Evolutionary conservation across 257 asterid species (phyloP).

Genomic region (Fraxinus anomala): DNA sequence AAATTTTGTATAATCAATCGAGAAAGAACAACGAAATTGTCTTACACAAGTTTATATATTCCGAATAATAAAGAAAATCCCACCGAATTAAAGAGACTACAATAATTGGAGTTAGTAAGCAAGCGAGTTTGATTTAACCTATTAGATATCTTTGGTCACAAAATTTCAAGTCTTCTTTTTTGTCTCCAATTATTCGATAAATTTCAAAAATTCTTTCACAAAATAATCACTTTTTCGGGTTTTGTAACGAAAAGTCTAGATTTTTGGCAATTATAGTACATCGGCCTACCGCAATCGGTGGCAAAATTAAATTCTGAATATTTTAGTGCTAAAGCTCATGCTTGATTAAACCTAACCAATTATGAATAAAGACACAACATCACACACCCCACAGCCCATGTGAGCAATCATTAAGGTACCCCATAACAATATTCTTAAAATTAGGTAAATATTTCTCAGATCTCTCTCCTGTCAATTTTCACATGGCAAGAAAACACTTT

Average conservation of each 20-base stretch:
- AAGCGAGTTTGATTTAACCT: no score
- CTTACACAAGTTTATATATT: no score
- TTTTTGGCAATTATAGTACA: background rate
- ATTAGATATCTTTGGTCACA: no score
- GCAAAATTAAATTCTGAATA: background rate
- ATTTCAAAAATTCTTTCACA: background rate
- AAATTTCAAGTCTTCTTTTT: no score
- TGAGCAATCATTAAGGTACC: conserved; percentile 20
- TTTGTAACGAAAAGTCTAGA: background rate
- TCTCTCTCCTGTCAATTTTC: conserved; percentile 11
- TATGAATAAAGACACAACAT: conserved; percentile 15
- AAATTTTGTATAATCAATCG: no score
- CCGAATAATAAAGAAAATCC: no score
- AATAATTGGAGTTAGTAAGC: no score
- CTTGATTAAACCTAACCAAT: conserved; percentile 28
- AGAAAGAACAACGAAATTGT: no score
- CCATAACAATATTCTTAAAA: conserved; percentile 1
- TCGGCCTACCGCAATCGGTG: background rate
- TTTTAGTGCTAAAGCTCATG: background rate
- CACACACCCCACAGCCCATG: conserved; percentile 37
- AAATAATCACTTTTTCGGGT: background rate
- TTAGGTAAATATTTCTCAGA: background rate
- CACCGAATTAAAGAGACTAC: no score
- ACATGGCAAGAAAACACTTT: conserved; percentile 34
- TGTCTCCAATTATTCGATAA: background rate